Conservation (phyloP, 768 basidiomycete genomes). For the Postia placenta region DNA sequence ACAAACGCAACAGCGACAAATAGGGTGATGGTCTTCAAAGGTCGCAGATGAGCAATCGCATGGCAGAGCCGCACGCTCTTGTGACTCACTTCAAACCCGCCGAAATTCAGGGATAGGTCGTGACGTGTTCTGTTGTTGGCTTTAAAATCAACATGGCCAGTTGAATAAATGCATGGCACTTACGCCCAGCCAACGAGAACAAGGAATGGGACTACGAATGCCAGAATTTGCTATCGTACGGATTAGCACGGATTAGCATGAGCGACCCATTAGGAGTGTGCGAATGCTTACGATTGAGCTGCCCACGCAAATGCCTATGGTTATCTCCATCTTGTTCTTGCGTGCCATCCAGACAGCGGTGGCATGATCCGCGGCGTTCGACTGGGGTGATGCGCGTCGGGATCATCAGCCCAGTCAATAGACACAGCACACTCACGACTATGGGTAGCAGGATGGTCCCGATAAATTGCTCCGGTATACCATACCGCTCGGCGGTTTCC, state of each 20-base stretch:
- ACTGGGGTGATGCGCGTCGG: not conserved
- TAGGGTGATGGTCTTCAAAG: constrained; percentile 64
- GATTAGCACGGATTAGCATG: too few relatives aligned
- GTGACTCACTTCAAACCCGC: constrained; percentile 65
- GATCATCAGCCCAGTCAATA: too few relatives aligned
- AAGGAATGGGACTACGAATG: constrained; percentile 81
- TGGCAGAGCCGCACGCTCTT: constrained; percentile 1
- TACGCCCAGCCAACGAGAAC: constrained; percentile 87
- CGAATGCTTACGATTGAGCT: constrained; percentile 63
- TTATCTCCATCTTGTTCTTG: constrained; percentile 67
- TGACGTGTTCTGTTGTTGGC: constrained; percentile 45
- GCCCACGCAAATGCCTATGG: constrained; percentile 78
- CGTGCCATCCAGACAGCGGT: constrained; percentile 86
- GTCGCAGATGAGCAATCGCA: not conserved
- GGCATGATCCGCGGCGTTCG: constrained; percentile 82
- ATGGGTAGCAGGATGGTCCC: constrained; percentile 84
- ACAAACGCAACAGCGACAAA: constrained; percentile 88
- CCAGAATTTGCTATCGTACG: constrained; percentile 76
- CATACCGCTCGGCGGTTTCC: constrained; percentile 76
- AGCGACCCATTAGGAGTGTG: too few relatives aligned
- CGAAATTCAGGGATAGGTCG: constrained; percentile 76
- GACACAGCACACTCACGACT: constrained; percentile 34
- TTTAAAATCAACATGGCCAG: not conserved
- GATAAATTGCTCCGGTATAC: constrained; percentile 81
- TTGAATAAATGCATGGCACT: constrained; percentile 25